Evolutionary conservation across 495 filamentous ascomycete species (phyloP).

Genomic region (Neohortaea acidophila): DNA sequence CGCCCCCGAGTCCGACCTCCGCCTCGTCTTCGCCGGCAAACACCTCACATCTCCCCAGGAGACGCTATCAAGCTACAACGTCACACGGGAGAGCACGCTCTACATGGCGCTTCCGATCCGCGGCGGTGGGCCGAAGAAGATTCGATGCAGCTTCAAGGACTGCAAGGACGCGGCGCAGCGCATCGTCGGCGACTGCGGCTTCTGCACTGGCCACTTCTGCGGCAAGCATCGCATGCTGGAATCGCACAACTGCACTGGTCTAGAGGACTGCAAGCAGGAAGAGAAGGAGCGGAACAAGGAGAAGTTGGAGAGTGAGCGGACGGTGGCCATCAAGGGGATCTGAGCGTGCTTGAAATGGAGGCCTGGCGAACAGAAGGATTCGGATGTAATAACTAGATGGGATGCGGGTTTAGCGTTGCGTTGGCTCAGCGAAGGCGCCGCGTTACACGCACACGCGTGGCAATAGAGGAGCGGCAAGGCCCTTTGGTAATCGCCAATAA

Average conservation of each 20-base stretch:
- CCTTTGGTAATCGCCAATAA: too few relatives aligned
- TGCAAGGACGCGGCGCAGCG: constrained; percentile 74
- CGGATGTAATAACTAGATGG: too few relatives aligned
- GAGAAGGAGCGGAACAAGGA: constrained; percentile 81
- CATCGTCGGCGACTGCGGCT: constrained; percentile 91
- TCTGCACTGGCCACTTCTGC: constrained; percentile 88
- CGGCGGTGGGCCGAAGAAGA: constrained; percentile 54
- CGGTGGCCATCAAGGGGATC: constrained; percentile 51
- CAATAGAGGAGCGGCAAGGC: too few relatives aligned
- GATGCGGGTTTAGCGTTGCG: too few relatives aligned
- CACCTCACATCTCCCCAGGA: constrained; percentile 26
- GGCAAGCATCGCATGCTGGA: constrained; percentile 85
- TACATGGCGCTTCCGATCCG: constrained; percentile 28
- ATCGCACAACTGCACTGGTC: constrained; percentile 79
- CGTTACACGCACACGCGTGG: too few relatives aligned
- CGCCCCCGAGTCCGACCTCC: constrained; percentile 25
- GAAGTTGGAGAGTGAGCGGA: constrained; percentile 81
- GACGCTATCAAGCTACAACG: constrained; percentile 25
- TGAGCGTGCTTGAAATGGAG: constrained; percentile 24
- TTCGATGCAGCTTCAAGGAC: constrained; percentile 72
- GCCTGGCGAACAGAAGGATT: too few relatives aligned
- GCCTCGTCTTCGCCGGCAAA: constrained; percentile 34
- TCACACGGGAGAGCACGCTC: constrained; percentile 30
- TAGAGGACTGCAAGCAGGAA: constrained; percentile 96
- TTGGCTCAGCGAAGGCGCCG: too few relatives aligned